phyloP scores from a whole-genome alignment of 192 early-diverging fungal species.

The Coemansia sp. region DNA sequence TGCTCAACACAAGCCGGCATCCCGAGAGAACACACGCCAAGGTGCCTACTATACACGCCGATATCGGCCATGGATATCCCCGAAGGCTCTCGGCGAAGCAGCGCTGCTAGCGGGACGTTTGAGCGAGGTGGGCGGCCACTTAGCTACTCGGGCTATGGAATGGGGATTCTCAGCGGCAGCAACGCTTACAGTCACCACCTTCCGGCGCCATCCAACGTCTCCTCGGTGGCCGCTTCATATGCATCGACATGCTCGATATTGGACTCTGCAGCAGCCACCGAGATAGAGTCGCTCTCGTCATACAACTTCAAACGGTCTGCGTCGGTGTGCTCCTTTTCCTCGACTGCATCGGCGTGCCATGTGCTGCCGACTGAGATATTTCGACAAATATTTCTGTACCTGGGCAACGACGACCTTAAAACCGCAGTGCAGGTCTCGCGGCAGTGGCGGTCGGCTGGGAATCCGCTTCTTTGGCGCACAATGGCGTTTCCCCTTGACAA shows the following conservation, averaged over 20 bases:
- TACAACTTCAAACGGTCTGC: conserved; percentile 35
- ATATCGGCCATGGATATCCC: conserved; percentile 46
- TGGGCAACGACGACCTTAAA: conserved; percentile 31
- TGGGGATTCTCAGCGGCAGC: conserved; percentile 29
- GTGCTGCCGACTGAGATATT: conserved; percentile 49
- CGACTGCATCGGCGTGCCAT: conserved; percentile 32
- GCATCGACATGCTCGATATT: conserved; percentile 51
- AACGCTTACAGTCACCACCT: conserved; percentile 19
- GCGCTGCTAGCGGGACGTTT: conserved; percentile 15
- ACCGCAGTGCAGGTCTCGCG: conserved; percentile 38
- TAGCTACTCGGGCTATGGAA: conserved; percentile 41
- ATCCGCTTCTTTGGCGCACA: conserved; percentile 49
- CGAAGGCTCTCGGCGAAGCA: conserved; percentile 26
- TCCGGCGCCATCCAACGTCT: conserved; percentile 42
- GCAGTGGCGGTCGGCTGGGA: conserved; percentile 48
- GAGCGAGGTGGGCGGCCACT: conserved; percentile 22
- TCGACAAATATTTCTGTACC: conserved; percentile 34
- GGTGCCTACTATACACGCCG: conserved; percentile 48
- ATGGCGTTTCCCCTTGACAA: conserved; percentile 53
- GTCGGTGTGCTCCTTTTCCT: conserved; percentile 44
- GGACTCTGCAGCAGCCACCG: conserved; percentile 48
- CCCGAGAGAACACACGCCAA: conserved; percentile 43
- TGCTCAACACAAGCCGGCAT: conserved; percentile 36
- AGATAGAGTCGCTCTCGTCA: conserved; percentile 43
- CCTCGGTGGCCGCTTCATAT: conserved; percentile 48